These are phyloP conservation scores for Tuber melanosporum DNA, from an alignment of 495 filamentous ascomycete genomes.

Conservation along the genomic window DNA sequence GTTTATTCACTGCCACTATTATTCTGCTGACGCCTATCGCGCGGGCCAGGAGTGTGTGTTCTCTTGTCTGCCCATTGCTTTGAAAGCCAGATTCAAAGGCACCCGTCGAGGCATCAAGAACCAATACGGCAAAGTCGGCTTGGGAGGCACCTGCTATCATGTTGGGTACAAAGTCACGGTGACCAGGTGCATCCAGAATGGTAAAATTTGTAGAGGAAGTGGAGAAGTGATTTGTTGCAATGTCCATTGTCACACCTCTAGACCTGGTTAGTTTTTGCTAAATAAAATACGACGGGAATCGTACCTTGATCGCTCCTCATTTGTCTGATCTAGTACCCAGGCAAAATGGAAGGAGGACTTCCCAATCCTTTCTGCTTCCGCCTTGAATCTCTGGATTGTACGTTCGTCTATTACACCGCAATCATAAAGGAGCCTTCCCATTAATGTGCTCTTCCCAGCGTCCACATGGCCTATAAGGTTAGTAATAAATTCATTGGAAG, in stretches of 20 bases:
- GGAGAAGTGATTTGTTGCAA: constrained; percentile 88
- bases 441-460: constrained; percentile 93
- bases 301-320: constrained; percentile 68
- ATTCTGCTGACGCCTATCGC: constrained; percentile 86
- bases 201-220: constrained; percentile 81
- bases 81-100: constrained; percentile 89
- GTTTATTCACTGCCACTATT: constrained; percentile 89
- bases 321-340: constrained; percentile 88
- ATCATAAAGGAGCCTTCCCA: constrained; percentile 90
- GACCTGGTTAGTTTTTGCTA: not conserved
- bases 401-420: constrained; percentile 78
- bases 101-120: constrained; percentile 80
- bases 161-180: constrained; percentile 93
- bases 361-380: constrained; percentile 82
- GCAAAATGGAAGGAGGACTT: constrained; percentile 94
- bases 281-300: not conserved
- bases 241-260: constrained; percentile 89
- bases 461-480: constrained; percentile 74
- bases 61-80: constrained; percentile 85
- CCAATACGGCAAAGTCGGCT: constrained; percentile 91
- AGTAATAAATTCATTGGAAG: constrained; percentile 7
- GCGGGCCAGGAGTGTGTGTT: constrained; percentile 81
- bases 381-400: constrained; percentile 77
- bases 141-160: constrained; percentile 97
- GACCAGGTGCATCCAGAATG: constrained; percentile 90